Base-by-base conservation (phyloP, 78 protist species). In the Diacronema lutheri region DNA sequence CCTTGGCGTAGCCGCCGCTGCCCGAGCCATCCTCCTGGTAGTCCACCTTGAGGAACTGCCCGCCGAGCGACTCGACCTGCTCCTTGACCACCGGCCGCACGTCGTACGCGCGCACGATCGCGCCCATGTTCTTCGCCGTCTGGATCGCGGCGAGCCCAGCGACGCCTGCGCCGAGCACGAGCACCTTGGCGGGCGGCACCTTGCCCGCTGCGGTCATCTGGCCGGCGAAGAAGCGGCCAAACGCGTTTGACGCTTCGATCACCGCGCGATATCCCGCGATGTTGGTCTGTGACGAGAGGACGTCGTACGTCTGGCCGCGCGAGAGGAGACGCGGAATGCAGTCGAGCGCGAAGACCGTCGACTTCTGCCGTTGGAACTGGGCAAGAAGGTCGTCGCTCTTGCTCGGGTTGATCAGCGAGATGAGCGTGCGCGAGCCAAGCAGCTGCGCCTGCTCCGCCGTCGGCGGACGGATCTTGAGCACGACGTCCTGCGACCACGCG, bases 201-300 rank as follows among this genome's bases (percentile, higher is more conserved):
- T 89, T 90, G 41, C 99, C 99, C 25, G 99, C 99, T 4, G 99
- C 98, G 4, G 99, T 98, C 56, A 98, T 97, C 69, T 91, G 92
- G 7, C 99, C 99, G 12, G 95, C 80, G 82, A 97, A 94, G 95
- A 92, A 93, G 79, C 79, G 79, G 29, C 93, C 96, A 55, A 95
- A 96, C 66, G 40, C 46, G 46, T 58, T 38, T 2, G 97, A 76
- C 13, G 98, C 96, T 85, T 97, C 98, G 14, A 98, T 38, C 10
- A 97, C 98, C 0, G 99, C 99, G 61, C 95, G 93, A 90, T 97
- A 97, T 46, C 99, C 99, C 23, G 98, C 92, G 50, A 97, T 89
- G 87, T 97, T 98, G 20, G 98, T 97, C 98, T 93, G 94, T 12
- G 98, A 94, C 9, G 93, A 81, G 77, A 97, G 91, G 31, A 96